Percentiles rank a stretch among this genome's conserved stretches.
Conservation (phyloP, 2,329 filamentous ascomycete species). For the Colletotrichum sp. region DNA sequence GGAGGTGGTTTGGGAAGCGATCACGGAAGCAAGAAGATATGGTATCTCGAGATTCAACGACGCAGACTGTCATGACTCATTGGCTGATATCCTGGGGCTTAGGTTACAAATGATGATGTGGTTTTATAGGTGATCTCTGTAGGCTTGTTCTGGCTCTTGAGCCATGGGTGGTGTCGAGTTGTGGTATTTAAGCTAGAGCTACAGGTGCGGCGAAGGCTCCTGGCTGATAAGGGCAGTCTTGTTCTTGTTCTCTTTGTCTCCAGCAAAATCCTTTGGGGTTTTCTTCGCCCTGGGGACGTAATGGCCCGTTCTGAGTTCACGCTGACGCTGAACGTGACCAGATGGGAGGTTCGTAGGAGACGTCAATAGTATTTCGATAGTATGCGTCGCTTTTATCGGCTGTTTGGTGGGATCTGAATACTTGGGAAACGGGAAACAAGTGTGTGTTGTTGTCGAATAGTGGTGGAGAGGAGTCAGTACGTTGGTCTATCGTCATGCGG, state of each 20-base stretch:
- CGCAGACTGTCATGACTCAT: too few relatives aligned
- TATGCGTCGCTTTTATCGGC: background rate
- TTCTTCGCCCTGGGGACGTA: background rate
- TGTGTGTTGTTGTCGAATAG: too few relatives aligned
- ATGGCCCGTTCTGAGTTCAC: background rate
- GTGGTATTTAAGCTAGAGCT: background rate
- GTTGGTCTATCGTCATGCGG: too few relatives aligned
- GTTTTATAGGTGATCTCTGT: background rate
- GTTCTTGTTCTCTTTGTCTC: fast-evolving
- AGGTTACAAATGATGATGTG: too few relatives aligned
- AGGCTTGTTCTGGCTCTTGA: background rate
- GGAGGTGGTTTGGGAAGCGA: too few relatives aligned
- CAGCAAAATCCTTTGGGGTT: fast-evolving
- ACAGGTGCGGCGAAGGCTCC: fast-evolving
- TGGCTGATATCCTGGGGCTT: too few relatives aligned
- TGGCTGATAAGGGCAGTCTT: background rate
- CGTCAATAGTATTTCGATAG: too few relatives aligned
- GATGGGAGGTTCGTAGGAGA: background rate
- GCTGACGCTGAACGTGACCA: fast-evolving
- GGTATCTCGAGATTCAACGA: background rate
- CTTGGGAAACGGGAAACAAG: background rate
- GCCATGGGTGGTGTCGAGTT: fast-evolving
- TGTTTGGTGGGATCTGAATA: background rate
- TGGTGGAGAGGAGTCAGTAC: too few relatives aligned
- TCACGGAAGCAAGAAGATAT: background rate